Evolutionary conservation across 371 early-diverging fungal species (phyloP), one percentile per base, ranked within the genome.

Genomic region (Massospora cicadina): DNA sequence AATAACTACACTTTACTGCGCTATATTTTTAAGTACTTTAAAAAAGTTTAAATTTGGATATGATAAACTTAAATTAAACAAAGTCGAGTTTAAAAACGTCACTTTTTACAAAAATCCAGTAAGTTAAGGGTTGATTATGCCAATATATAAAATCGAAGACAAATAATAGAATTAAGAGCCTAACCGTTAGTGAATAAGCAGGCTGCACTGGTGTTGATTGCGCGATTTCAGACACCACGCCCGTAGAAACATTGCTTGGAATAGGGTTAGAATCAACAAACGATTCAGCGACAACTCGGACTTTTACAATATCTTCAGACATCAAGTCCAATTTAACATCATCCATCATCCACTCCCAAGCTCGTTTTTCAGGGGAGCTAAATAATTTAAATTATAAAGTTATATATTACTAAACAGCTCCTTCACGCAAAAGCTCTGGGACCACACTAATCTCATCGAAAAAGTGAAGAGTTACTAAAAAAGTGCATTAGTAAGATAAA

Each of bases 361-460:
- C 43, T 43, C 17, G 43, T 10, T 43, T 43, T 17, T 43, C 43
- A 17, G 43, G 10, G 10, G 43, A 43, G 43, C 43, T 43, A 43
- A 43, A 17, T 43, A 17, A 43, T 43, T 10, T 10, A 17, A 5
- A 17, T 17, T 43, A 43, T 10, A 17, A 43, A 43, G 43, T 5
- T 5, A 10, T 43, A 43, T 43, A 43, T 43, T 43, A 43, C 43
- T 43, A 59, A 21, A 12, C 81, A 24, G 80, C 76, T 31, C 80
- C 82, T 2, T 71, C 59, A 21, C 73, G 75, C 73, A 77, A 70
- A 28, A 72, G 63, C 10, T 28, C 71, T 7, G 80, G 76, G 0
- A 93, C 90, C 43, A 95, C 86, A 58, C 75, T 70, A 21, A 95
- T 90, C 72, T 95, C 95, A 71, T 91, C 90, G 71, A 95, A 95